These are phyloP conservation scores for Tripterygium wilfordii DNA, from an alignment of 177 flowering plant species.

Conservation along the genomic window DNA sequence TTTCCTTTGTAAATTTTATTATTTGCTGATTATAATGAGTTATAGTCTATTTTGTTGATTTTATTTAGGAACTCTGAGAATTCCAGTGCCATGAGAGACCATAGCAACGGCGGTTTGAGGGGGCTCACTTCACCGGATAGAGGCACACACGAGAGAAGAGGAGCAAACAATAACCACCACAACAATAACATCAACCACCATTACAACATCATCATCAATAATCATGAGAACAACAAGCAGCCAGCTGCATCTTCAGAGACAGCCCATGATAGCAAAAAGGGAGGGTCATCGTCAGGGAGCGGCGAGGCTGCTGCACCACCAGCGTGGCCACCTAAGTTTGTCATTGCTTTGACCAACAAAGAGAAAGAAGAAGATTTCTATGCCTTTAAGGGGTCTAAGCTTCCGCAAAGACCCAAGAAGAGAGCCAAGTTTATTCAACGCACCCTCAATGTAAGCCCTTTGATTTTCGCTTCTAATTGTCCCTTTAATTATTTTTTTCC, in stretches of 20 bases:
- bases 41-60: not conserved
- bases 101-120: conserved; percentile 46
- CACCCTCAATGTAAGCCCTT: conserved; percentile 64
- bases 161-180: conserved; percentile 19
- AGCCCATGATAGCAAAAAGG: conserved; percentile 58
- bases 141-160: conserved; percentile 41
- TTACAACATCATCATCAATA: not conserved
- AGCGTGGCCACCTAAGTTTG: conserved; percentile 88
- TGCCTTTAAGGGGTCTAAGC: conserved; percentile 85
- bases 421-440: conserved; percentile 84
- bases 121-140: conserved; percentile 41
- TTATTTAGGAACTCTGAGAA: conserved; percentile 52
- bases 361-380: conserved; percentile 97
- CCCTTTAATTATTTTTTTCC: not conserved
- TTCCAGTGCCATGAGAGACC: conserved; percentile 58
- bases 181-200: conserved; percentile 6
- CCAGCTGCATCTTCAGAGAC: conserved; percentile 64
- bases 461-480: not conserved
- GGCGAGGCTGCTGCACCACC: conserved; percentile 45
- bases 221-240: conserved; percentile 10
- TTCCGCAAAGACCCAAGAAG: conserved; percentile 93
- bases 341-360: conserved; percentile 73
- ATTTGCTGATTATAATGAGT: not conserved
- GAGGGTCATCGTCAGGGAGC: conserved; percentile 61
- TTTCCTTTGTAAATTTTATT: too few species aligned